Percentiles rank a stretch among this genome's conserved stretches.
phyloP scores from a whole-genome alignment of 768 basidiomycete genomes.

The Astraeus odoratus region DNA sequence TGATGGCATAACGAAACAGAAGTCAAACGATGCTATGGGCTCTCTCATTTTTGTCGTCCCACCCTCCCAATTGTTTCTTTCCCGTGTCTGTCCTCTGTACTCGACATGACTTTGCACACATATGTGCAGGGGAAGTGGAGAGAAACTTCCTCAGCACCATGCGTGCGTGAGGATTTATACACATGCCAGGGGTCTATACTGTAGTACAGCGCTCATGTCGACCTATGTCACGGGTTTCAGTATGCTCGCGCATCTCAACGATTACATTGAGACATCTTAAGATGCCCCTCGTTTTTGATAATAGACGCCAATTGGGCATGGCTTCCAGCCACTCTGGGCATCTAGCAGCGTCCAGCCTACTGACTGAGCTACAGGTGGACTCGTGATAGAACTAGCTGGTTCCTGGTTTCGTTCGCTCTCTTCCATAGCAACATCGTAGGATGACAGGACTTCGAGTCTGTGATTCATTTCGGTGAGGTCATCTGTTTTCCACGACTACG shows the following conservation, averaged over 20 bases:
- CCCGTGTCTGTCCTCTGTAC: too few relatives aligned
- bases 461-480: conserved; percentile 46
- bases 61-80: too few relatives aligned
- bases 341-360: conserved; percentile 41
- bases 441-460: conserved; percentile 35
- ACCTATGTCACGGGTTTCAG: too few relatives aligned
- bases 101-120: too few relatives aligned
- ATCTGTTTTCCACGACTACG: conserved; percentile 36
- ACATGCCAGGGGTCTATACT: too few relatives aligned
- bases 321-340: conserved; percentile 40
- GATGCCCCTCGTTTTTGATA: conserved; percentile 1
- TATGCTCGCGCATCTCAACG: not conserved
- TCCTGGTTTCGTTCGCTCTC: not conserved
- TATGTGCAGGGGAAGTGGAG: too few relatives aligned
- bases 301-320: conserved; percentile 58
- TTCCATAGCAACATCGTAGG: conserved; percentile 6
- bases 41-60: too few relatives aligned
- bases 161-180: too few relatives aligned
- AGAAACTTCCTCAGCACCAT: too few relatives aligned
- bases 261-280: not conserved
- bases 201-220: too few relatives aligned
- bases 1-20: too few relatives aligned
- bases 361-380: not conserved
- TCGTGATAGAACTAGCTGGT: not conserved
- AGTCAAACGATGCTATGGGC: too few relatives aligned